A percentile compares a stretch with the other conserved stretches of the same genome.
phyloP scores from a whole-genome alignment of 768 basidiomycete genomes.

The Agaricus blazei region DNA sequence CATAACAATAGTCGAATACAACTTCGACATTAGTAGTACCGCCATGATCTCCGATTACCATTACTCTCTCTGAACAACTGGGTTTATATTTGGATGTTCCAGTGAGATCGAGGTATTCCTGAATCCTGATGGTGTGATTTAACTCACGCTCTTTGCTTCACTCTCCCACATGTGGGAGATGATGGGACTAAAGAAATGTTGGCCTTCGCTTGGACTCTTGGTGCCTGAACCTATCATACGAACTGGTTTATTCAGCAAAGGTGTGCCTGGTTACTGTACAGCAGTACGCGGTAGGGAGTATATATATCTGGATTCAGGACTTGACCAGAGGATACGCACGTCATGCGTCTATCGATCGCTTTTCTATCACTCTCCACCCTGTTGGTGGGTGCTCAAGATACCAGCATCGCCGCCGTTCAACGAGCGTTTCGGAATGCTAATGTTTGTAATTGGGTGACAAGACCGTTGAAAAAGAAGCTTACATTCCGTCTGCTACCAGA shows the following conservation, averaged over 20 bases:
- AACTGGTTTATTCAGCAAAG: conserved; percentile 9
- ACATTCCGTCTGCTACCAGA: conserved; percentile 15
- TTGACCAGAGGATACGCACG: neutral
- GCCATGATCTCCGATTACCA: too few relatives aligned
- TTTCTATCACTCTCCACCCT: conserved; percentile 9
- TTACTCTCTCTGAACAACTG: too few relatives aligned
- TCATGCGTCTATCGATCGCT: conserved; percentile 6
- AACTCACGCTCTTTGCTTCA: neutral
- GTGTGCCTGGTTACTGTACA: neutral
- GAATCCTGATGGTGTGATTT: too few relatives aligned
- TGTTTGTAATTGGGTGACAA: conserved; percentile 13
- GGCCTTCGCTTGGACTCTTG: neutral
- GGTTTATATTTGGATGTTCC: too few relatives aligned
- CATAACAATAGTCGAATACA: too few relatives aligned
- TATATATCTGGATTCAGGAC: neutral
- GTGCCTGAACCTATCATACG: neutral
- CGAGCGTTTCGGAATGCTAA: conserved; percentile 23
- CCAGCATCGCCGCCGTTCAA: conserved; percentile 22
- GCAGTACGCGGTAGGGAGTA: neutral
- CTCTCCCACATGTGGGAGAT: conserved; percentile 1
- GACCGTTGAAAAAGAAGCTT: neutral
- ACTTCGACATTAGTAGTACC: too few relatives aligned
- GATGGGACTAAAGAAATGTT: neutral
- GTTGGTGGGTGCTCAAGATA: conserved; percentile 21
- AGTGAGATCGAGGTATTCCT: too few relatives aligned